Evolutionary conservation across 1,139 yeast species (phyloP).

Genomic region (Geotrichum fermentans): DNA sequence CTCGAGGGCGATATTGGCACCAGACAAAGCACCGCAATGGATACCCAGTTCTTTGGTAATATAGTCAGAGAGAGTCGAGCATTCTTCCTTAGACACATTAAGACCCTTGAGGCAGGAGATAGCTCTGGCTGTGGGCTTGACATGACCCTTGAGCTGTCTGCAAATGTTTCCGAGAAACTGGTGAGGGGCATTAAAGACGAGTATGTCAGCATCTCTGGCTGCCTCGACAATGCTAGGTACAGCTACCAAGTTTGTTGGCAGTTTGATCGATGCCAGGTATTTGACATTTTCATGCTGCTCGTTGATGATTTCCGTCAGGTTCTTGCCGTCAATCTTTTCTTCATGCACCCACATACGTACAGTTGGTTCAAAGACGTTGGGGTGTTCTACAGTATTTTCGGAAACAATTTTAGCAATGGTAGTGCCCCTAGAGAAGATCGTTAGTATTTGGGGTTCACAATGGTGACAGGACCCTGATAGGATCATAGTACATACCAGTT

Average conservation of each 20-base stretch:
- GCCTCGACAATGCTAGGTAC: slow-evolving; percentile 74
- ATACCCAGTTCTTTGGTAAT: slow-evolving; percentile 73
- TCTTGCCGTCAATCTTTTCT: slow-evolving; percentile 58
- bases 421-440: slow-evolving; percentile 58
- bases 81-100: slow-evolving; percentile 74
- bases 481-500: slow-evolving; percentile 40
- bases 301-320: slow-evolving; percentile 83
- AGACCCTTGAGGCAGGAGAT: slow-evolving; percentile 91
- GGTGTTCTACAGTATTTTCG: slow-evolving; percentile 69
- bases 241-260: slow-evolving; percentile 78
- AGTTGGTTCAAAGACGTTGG: slow-evolving; percentile 57
- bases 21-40: slow-evolving; percentile 89
- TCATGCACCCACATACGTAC: slow-evolving; percentile 96
- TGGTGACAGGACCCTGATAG: no score
- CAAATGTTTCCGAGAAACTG: slow-evolving; percentile 62
- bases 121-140: slow-evolving; percentile 67
- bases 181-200: slow-evolving; percentile 90
- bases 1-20: slow-evolving; percentile 93
- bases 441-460: background rate
- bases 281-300: slow-evolving; percentile 82
- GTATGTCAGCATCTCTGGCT: slow-evolving; percentile 70
- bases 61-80: slow-evolving; percentile 69
- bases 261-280: slow-evolving; percentile 69
- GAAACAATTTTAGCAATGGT: slow-evolving; percentile 92
- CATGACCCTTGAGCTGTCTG: slow-evolving; percentile 68